phyloP scores from a whole-genome alignment of 176 grass and related monocot species.

The Urochloa ruziziensis region DNA sequence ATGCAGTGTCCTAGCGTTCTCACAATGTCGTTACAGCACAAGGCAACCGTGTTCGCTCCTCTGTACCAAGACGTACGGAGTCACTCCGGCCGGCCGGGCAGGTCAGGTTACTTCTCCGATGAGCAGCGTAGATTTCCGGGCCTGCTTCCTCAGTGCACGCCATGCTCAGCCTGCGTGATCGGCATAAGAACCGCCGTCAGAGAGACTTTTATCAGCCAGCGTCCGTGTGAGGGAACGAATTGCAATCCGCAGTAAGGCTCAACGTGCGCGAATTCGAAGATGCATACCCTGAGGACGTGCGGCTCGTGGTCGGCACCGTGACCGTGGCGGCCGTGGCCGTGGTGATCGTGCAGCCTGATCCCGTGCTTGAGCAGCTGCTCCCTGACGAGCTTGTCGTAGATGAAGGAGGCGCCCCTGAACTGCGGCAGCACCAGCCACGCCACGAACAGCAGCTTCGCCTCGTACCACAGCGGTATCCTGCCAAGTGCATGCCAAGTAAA shows the following conservation, averaged over 20 bases:
- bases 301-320: slow-evolving; percentile 6
- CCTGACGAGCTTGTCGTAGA: slow-evolving; percentile 71
- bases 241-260: background rate
- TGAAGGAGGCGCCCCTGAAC: slow-evolving; percentile 75
- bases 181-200: background rate
- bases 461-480: slow-evolving; percentile 79
- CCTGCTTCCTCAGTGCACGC: slow-evolving; percentile 23
- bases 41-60: background rate
- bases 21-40: background rate
- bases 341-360: slow-evolving; percentile 30
- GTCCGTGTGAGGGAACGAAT: background rate
- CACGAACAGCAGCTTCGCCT: slow-evolving; percentile 52
- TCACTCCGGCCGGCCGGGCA: background rate
- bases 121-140: background rate
- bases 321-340: background rate
- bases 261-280: no score
- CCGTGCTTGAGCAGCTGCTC: slow-evolving; percentile 57
- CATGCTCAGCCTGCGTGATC: slow-evolving; percentile 16
- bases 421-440: slow-evolving; percentile 81
- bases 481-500: background rate
- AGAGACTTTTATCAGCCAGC: no score
- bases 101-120: background rate
- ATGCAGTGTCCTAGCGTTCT: no score
- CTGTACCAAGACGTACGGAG: background rate
- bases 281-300: background rate